A percentile compares a stretch with the other conserved stretches of the same genome.
These are phyloP conservation scores for Neckera pumila DNA, from an alignment of 225 moss, liverwort and hornwort genomes.

Conservation along the genomic window DNA sequence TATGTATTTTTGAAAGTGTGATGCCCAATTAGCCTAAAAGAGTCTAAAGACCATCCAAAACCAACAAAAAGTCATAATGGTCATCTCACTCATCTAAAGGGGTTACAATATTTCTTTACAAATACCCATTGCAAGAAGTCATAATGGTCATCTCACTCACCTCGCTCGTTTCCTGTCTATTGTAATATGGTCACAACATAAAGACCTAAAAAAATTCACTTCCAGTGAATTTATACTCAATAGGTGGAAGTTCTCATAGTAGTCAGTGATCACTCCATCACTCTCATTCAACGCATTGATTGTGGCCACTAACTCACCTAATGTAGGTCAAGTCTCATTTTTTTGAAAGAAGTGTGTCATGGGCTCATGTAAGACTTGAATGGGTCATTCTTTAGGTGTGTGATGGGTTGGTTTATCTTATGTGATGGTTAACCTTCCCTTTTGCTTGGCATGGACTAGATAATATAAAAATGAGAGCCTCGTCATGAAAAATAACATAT, in stretches of 20 bases:
- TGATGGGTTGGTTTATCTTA: not conserved
- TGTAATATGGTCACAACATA: not conserved
- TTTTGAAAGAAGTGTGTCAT: not conserved
- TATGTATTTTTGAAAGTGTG: not conserved
- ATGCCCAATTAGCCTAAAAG: too few species aligned
- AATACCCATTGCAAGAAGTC: too few species aligned
- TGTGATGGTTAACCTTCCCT: fast-evolving
- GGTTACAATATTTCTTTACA: too few species aligned
- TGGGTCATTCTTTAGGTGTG: too few species aligned
- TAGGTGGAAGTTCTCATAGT: not conserved
- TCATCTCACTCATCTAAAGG: not conserved
- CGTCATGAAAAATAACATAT: not conserved
- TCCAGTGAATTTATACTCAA: not conserved
- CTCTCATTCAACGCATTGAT: not conserved
- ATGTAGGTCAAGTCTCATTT: not conserved
- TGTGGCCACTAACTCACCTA: too few species aligned
- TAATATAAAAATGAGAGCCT: not conserved
- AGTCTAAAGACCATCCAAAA: not conserved
- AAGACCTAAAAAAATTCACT: not conserved
- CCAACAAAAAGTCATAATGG: not conserved
- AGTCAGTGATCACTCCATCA: not conserved
- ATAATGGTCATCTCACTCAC: too few species aligned
- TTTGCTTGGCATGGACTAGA: not conserved
- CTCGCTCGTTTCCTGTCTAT: too few species aligned
- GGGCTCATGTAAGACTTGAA: not conserved